Conservation (phyloP, 2,329 filamentous ascomycete species). For the Fusarium brachygibbosum region DNA sequence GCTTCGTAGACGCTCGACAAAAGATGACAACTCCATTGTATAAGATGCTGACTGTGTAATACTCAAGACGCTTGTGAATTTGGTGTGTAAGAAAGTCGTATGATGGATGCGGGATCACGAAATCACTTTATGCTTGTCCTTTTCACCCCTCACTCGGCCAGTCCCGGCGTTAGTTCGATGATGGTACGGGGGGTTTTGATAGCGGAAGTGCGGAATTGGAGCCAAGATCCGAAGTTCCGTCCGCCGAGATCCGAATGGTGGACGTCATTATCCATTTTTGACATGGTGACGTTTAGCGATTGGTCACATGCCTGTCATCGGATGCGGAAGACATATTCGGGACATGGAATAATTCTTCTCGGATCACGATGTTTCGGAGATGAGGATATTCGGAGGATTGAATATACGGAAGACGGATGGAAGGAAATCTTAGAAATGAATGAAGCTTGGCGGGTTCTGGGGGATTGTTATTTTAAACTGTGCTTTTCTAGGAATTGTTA, state of each 20-base stretch:
- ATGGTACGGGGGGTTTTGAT: neutral
- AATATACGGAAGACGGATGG: slow-evolving; percentile 24
- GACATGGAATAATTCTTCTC: neutral
- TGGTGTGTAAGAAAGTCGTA: slow-evolving; percentile 38
- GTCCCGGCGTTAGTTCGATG: slow-evolving; percentile 1
- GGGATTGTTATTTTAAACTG: slow-evolving; percentile 31
- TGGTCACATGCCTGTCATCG: slow-evolving; percentile 30
- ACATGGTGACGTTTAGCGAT: slow-evolving; percentile 11
- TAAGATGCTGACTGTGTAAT: neutral
- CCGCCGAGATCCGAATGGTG: slow-evolving; percentile 36
- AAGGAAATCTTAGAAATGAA: slow-evolving; percentile 10
- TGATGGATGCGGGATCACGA: slow-evolving; percentile 43
- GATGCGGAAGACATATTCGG: slow-evolving; percentile 9
- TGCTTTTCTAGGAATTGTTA: neutral
- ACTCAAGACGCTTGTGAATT: neutral
- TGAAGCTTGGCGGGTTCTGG: neutral
- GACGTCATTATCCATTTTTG: slow-evolving; percentile 43
- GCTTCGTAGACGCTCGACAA: slow-evolving; percentile 57
- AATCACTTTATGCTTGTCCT: slow-evolving; percentile 47
- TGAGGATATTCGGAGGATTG: slow-evolving; percentile 9
- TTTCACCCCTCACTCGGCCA: slow-evolving; percentile 15
- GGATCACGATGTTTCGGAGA: slow-evolving; percentile 12
- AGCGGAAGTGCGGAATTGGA: slow-evolving; percentile 26
- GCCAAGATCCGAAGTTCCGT: slow-evolving; percentile 52
- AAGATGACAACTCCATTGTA: slow-evolving; percentile 57